Conservation (phyloP, 345 rosid genomes). For the Moricandia moricandioides region DNA sequence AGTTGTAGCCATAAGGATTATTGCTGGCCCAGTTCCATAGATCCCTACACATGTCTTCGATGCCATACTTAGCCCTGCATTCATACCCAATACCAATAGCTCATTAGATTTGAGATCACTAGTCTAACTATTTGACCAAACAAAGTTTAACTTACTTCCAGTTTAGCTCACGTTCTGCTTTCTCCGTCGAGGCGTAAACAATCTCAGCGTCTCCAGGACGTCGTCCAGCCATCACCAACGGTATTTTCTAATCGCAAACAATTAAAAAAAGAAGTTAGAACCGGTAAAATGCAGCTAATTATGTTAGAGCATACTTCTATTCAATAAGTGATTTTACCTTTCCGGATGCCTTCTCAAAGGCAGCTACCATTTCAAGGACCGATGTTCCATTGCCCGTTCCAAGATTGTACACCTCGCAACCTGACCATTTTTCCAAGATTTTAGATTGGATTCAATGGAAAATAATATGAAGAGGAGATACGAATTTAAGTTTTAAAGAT, state of each 20-base stretch:
- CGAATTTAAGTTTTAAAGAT: background rate
- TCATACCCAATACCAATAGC: constrained; percentile 6
- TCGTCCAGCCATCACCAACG: constrained; percentile 68
- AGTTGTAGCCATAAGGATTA: constrained; percentile 81
- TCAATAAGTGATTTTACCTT: constrained; percentile 52
- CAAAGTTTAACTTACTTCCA: constrained; percentile 76
- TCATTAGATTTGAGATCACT: background rate
- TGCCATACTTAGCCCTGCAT: constrained; percentile 74
- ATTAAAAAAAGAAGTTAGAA: background rate
- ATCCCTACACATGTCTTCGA: constrained; percentile 93
- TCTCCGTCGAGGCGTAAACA: constrained; percentile 80
- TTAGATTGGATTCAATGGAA: background rate
- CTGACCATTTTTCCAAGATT: constrained; percentile 32
- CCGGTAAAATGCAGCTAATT: background rate
- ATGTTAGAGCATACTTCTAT: background rate
- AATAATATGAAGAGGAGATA: background rate
- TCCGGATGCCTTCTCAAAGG: constrained; percentile 92
- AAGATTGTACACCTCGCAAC: constrained; percentile 93
- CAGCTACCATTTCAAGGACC: constrained; percentile 91
- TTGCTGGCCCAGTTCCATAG: constrained; percentile 98
- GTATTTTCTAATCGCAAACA: constrained; percentile 59
- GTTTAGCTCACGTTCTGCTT: constrained; percentile 72
- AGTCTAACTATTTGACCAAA: background rate
- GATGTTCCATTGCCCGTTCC: constrained; percentile 99
- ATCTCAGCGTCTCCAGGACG: constrained; percentile 88